These are phyloP conservation scores for Solanum medicagineum DNA, from an alignment of 257 asterid genomes.

Conservation along the genomic window DNA sequence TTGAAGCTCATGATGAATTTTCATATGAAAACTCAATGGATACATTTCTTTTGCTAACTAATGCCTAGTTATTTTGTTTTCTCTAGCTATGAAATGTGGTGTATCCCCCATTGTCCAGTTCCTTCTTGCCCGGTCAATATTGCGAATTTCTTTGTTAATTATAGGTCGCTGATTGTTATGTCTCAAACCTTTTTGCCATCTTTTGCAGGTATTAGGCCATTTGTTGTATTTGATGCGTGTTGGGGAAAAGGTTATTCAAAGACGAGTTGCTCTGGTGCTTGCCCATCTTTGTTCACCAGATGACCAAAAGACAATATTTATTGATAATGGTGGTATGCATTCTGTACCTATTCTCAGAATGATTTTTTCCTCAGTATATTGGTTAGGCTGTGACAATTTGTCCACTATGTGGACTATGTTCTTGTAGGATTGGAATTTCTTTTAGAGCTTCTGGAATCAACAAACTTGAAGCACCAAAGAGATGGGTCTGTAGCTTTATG, in stretches of 20 bases:
- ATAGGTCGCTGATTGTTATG: background rate
- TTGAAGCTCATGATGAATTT: background rate
- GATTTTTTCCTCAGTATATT: background rate
- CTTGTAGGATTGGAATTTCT: slow-evolving; percentile 62
- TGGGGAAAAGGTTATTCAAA: slow-evolving; percentile 59
- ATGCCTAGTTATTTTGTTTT: background rate
- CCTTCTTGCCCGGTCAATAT: background rate
- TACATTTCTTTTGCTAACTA: background rate
- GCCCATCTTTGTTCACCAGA: slow-evolving; percentile 92
- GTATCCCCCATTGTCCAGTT: background rate
- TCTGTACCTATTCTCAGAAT: background rate
- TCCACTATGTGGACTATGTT: background rate
- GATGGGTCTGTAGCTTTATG: slow-evolving; percentile 78
- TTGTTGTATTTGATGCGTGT: slow-evolving; percentile 81
- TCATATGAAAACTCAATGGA: background rate
- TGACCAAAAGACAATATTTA: slow-evolving; percentile 70
- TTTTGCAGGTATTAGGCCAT: slow-evolving; percentile 69
- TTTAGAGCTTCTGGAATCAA: slow-evolving; percentile 75
- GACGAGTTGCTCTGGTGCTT: slow-evolving; percentile 83
- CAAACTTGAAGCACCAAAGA: slow-evolving; percentile 52
- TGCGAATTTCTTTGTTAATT: background rate
- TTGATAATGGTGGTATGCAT: slow-evolving; percentile 58
- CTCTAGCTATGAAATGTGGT: background rate
- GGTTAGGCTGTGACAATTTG: background rate
- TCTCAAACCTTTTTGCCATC: background rate